phyloP scores from a whole-genome alignment of 306 rosid species.

The Clitoria ternatea region DNA sequence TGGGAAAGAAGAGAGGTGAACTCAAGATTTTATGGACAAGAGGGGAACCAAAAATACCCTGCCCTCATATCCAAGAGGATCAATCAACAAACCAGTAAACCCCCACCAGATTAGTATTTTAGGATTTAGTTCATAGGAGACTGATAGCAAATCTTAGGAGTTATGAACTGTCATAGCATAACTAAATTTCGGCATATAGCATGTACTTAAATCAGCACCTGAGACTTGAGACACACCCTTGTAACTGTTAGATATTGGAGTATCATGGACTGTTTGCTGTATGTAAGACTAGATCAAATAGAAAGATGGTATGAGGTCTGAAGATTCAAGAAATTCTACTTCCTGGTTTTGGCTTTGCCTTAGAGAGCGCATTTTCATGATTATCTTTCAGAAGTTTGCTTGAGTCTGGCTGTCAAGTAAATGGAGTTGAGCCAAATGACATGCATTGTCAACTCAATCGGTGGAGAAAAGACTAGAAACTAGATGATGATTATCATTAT shows the following conservation, averaged over 20 bases:
- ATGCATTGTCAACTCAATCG: neutral
- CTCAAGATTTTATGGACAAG: conserved; percentile 79
- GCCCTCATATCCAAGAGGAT: conserved; percentile 69
- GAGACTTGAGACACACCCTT: conserved; percentile 13
- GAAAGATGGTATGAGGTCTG: neutral
- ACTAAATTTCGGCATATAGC: conserved; percentile 25
- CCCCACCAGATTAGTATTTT: conserved; percentile 17
- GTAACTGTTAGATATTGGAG: neutral
- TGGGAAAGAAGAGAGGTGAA: conserved; percentile 93
- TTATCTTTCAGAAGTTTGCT: conserved; percentile 10
- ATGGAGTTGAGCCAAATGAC: neutral
- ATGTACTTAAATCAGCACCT: conserved; percentile 18
- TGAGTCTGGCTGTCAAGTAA: conserved; percentile 4
- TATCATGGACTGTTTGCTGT: neutral
- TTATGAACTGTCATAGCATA: conserved; percentile 31
- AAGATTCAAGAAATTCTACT: neutral
- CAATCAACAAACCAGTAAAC: conserved; percentile 37
- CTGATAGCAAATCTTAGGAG: conserved; percentile 41
- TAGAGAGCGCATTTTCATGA: neutral
- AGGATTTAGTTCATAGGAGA: conserved; percentile 37
- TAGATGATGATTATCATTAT: neutral
- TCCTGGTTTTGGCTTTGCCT: neutral
- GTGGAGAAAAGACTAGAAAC: neutral
- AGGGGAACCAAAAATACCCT: conserved; percentile 80
- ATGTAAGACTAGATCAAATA: conserved; percentile 15